Evolutionary conservation across 228 moss, liverwort and hornwort genomes (phyloP), one percentile per base, ranked within the genome.

Genomic region (Sphagnum fallax): DNA sequence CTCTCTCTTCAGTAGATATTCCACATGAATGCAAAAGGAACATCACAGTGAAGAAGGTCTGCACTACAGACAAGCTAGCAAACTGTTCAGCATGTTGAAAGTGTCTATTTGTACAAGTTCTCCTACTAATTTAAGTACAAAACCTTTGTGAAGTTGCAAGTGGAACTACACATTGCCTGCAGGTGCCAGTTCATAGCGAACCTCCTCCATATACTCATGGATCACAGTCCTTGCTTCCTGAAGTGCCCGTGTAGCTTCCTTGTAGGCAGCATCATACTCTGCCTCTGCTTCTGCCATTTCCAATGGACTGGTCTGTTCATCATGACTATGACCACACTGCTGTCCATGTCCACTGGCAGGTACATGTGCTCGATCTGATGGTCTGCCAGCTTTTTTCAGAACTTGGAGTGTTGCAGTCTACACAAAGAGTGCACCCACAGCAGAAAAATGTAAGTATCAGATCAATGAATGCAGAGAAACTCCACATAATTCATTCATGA

Each of bases 351-450:
- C 73, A 50, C 63, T 66, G 61, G 80, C 78, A 66, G 75, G 60
- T 55, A 77, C 73, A 58, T 78, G 73, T 4, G 76, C 79, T 32
- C 92, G 89, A 52, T 92, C 89, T 47, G 92, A 95, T 73, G 95
- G 95, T 58, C 85, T 82, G 6, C 95, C 92, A 47, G 89, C 95
- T 75, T 87, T 90, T 71, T 82, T 80, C 82, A 95, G 74, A 59
- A 95, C 88, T 76, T 95, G 92, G 53, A 95, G 87, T 70, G 89
- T 92, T 55, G 84, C 92, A 69, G 89, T 95, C 92, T 95, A 73
- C 10, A 67, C 16, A 12, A 53, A 74, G 32, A 32, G 32, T 32
- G 32, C 32, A 32, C 32, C 10, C 50, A 1, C 32, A 2, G 32
- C 32, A 32, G 32, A 32, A 2, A 2, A 32, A 32, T 32, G 32